Conservation (phyloP, 2,329 filamentous ascomycete species). For the Colletotrichum sp. region DNA sequence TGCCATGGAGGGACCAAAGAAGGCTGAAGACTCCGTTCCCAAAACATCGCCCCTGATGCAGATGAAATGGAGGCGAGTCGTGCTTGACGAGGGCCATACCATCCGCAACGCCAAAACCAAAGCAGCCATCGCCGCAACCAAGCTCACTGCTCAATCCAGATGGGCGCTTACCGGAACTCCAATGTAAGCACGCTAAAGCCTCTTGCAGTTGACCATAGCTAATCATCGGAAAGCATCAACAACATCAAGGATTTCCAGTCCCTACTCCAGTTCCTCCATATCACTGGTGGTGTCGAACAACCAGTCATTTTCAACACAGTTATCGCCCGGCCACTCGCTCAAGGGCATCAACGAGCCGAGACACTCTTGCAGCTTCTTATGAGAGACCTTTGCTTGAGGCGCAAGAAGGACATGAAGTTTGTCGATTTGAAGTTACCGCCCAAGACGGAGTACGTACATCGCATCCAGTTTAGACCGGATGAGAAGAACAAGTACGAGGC, state of each 20-base stretch:
- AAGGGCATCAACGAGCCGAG: slow-evolving; percentile 62
- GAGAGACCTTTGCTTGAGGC: slow-evolving; percentile 78
- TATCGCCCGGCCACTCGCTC: slow-evolving; percentile 70
- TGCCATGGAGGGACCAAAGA: slow-evolving; percentile 57
- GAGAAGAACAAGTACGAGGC: slow-evolving; percentile 81
- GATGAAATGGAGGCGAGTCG: slow-evolving; percentile 76
- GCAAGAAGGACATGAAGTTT: slow-evolving; percentile 88
- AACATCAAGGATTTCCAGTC: slow-evolving; percentile 82
- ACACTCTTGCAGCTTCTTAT: slow-evolving; percentile 77
- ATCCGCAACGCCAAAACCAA: slow-evolving; percentile 82
- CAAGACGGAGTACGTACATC: slow-evolving; percentile 79
- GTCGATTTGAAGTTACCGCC: slow-evolving; percentile 80
- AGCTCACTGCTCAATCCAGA: slow-evolving; percentile 71
- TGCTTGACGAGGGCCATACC: slow-evolving; percentile 83
- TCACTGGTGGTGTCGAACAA: slow-evolving; percentile 78
- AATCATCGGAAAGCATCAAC: slow-evolving; percentile 61
- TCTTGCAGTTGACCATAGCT: neutral
- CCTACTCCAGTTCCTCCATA: slow-evolving; percentile 75
- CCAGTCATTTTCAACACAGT: slow-evolving; percentile 75
- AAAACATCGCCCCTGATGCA: slow-evolving; percentile 34
- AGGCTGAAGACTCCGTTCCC: neutral
- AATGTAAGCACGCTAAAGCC: slow-evolving; percentile 54
- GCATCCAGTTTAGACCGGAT: slow-evolving; percentile 73
- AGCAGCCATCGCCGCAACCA: slow-evolving; percentile 70
- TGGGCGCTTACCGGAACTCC: slow-evolving; percentile 86